Evolutionary conservation across 2,329 filamentous ascomycete species (phyloP).

Genomic region (Claviceps paspali): DNA sequence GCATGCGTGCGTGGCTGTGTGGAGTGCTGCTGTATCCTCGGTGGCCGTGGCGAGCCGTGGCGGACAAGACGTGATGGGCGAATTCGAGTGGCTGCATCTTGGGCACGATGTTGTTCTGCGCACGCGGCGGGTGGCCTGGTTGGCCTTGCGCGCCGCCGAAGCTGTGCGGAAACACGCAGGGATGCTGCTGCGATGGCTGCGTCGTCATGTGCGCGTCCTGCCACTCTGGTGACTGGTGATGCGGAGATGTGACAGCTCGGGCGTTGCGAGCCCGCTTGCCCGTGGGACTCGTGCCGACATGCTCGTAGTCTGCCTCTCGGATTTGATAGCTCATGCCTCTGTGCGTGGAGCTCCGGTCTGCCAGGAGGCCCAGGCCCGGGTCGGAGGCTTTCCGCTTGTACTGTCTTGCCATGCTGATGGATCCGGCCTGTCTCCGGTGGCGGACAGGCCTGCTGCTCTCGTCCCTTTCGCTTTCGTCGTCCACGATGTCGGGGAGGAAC

Average conservation of each 20-base stretch:
- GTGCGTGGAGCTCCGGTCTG: constrained; percentile 2
- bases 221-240: constrained; percentile 2
- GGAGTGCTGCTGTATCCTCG: not conserved
- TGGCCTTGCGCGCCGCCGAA: constrained; percentile 1
- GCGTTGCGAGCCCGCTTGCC: constrained; percentile 12
- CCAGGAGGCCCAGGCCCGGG: constrained; percentile 1
- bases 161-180: constrained; percentile 4
- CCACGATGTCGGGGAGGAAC: constrained; percentile 39
- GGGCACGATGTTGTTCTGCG: constrained; percentile 10
- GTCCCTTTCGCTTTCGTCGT: constrained; percentile 18
- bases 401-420: constrained; percentile 8
- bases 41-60: not conserved
- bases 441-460: constrained; percentile 13
- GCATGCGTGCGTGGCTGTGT: constrained; percentile 2
- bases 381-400: constrained; percentile 13
- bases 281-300: constrained; percentile 7
- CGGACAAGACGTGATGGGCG: constrained; percentile 3
- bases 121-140: constrained; percentile 6
- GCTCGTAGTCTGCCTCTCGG: constrained; percentile 5
- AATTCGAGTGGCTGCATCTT: constrained; percentile 11
- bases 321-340: constrained; percentile 3
- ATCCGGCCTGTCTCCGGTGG: constrained; percentile 9
- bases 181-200: constrained; percentile 3
- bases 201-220: not conserved
- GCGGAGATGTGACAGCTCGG: constrained; percentile 1